Base-by-base conservation (phyloP, 2,329 filamentous ascomycete genomes). In the Talaromyces sp. region DNA sequence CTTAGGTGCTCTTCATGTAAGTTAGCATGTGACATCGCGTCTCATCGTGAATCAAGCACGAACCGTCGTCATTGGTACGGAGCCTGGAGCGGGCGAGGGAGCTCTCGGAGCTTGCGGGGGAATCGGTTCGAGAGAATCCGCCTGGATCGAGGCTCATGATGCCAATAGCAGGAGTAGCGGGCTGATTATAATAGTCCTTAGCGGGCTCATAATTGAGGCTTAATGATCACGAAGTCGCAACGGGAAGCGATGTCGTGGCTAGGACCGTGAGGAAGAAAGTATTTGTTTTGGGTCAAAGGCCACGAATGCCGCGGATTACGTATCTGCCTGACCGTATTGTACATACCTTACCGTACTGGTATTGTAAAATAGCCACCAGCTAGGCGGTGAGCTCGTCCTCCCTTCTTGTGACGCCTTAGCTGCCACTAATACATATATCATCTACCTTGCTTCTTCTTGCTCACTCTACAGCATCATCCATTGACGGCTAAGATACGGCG, bases 81-180 rank as follows among this genome's bases (percentile, higher is more conserved):
- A 89, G 89, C 78, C 90, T 90, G 86, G 90, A 90, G 81, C 91
- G 89, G 75, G 90, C 87, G 69, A 87, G 69, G 90, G 92, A 75
- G 91, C 90, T 90, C 68, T 92, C 92, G 76, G 92, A 95, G 84
- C 90, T 93, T 75, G 91, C 87, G 73, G 92, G 92, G 68, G 93
- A 95, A 71, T 77, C 74, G 64, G 78, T 78, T 73, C 78, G 77
- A 70, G 75, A 72, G 72, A 79, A 75, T 68, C 72, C 73, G 72
- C 73, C 74, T 60, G 76, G 73, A 76, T 80, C 77, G 75, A 77
- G 76, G 73, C 74, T 79, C 76, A 79, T 80, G 72, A 68, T 79
- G 74, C 73, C 69, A 72, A 71, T 71, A 63, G 72, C 67, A 70
- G 67, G 71, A 64, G 64, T 66, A 68, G 62, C 68, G 70, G 70